phyloP scores from a whole-genome alignment of 352 stramenopile genomes.

The Phytopythium chamaehyphon region DNA sequence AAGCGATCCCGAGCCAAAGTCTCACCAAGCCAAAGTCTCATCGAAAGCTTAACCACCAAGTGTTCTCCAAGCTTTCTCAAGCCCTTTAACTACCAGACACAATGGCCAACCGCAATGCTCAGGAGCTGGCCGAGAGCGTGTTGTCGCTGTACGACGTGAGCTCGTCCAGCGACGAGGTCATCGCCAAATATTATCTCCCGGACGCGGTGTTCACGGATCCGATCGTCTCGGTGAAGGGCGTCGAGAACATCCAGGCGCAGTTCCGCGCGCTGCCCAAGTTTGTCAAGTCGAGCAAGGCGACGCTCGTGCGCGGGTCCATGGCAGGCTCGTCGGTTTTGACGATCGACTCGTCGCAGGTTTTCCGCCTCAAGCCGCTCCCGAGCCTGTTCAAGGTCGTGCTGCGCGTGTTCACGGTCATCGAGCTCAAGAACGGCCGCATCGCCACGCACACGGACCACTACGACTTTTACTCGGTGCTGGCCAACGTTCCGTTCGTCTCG shows the following conservation, averaged over 20 bases:
- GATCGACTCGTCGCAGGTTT: slow-evolving; percentile 77
- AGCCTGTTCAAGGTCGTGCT: slow-evolving; percentile 69
- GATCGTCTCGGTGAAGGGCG: slow-evolving; percentile 60
- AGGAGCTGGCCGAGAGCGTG: slow-evolving; percentile 76
- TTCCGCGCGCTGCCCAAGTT: slow-evolving; percentile 79
- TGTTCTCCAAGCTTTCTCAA: too few relatives aligned
- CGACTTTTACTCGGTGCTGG: slow-evolving; percentile 78
- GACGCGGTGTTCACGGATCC: slow-evolving; percentile 81
- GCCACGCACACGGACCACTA: slow-evolving; percentile 81
- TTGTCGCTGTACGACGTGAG: slow-evolving; percentile 84
- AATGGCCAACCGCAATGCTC: slow-evolving; percentile 66
- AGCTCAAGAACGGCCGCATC: slow-evolving; percentile 80
- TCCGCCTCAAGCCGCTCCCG: slow-evolving; percentile 70
- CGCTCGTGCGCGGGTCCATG: slow-evolving; percentile 81
- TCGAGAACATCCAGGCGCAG: slow-evolving; percentile 84
- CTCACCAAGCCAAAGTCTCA: too few relatives aligned
- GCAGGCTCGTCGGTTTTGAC: slow-evolving; percentile 70
- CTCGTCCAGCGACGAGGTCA: slow-evolving; percentile 54
- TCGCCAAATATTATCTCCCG: slow-evolving; percentile 71
- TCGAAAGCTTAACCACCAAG: too few relatives aligned
- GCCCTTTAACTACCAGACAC: too few relatives aligned
- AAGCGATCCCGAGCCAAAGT: too few relatives aligned
- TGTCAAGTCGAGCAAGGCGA: slow-evolving; percentile 70
- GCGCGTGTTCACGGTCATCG: slow-evolving; percentile 77
- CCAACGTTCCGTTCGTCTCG: slow-evolving; percentile 69